phyloP scores from a whole-genome alignment of 1,139 yeast species.

The Wickerhamomyces sp. region DNA sequence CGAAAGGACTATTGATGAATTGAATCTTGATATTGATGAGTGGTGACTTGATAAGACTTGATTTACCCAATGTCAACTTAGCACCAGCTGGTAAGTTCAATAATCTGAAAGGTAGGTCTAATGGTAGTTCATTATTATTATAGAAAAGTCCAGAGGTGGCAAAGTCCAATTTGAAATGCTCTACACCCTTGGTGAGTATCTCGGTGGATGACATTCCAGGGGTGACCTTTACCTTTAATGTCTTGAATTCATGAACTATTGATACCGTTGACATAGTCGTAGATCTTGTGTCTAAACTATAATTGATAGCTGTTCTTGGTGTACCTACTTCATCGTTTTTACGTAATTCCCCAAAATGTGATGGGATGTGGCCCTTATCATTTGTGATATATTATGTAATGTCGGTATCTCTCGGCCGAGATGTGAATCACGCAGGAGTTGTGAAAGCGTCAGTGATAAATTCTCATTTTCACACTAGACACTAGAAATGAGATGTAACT shows the following conservation, averaged over 20 bases:
- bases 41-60: conserved; percentile 1
- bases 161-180: conserved; percentile 17
- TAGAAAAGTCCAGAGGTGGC: conserved; percentile 20
- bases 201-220: conserved; percentile 18
- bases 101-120: conserved; percentile 29
- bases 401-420: background rate
- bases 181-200: conserved; percentile 11
- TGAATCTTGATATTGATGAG: conserved; percentile 20
- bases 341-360: too few species aligned
- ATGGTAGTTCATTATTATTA: conserved; percentile 21
- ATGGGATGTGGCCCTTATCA: background rate
- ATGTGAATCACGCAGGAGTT: background rate
- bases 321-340: background rate
- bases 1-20: conserved; percentile 17
- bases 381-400: background rate
- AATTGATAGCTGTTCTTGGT: background rate
- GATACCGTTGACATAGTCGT: conserved; percentile 18
- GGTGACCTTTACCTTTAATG: conserved; percentile 13
- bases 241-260: conserved; percentile 12
- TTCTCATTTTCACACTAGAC: too few species aligned
- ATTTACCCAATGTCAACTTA: conserved; percentile 22
- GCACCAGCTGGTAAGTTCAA: conserved; percentile 31
- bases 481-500: too few species aligned
- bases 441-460: background rate
- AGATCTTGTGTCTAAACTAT: too few species aligned